Evolutionary conservation across 2,329 filamentous ascomycete genomes (phyloP).

Genomic region (Xylariaceae sp.): DNA sequence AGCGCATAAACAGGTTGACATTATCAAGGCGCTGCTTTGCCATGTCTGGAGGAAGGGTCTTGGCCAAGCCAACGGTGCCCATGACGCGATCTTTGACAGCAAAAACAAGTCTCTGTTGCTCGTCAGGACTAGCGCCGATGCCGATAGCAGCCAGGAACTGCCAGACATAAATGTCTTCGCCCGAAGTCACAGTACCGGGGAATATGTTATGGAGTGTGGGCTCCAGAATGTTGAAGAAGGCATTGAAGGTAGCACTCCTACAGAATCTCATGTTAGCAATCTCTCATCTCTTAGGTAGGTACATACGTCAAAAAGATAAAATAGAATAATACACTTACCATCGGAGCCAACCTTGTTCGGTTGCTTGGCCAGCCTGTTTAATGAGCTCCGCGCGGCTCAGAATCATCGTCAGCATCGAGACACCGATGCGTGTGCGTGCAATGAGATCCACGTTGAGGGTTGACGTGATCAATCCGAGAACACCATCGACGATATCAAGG

Average conservation of each 20-base stretch:
- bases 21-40: constrained; percentile 77
- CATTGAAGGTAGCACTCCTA: constrained; percentile 73
- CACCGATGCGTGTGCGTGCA: constrained; percentile 78
- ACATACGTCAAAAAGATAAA: not conserved
- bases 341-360: constrained; percentile 69
- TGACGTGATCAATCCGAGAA: constrained; percentile 76
- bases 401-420: constrained; percentile 88
- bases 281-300: not conserved
- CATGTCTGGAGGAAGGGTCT: constrained; percentile 84
- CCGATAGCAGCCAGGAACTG: constrained; percentile 94
- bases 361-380: constrained; percentile 69
- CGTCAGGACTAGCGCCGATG: constrained; percentile 85
- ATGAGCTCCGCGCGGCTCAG: constrained; percentile 90
- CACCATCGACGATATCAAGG: constrained; percentile 82
- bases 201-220: constrained; percentile 80
- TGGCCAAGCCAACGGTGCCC: constrained; percentile 84
- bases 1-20: constrained; percentile 97
- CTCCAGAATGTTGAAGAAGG: constrained; percentile 82
- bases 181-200: constrained; percentile 81
- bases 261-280: constrained; percentile 5
- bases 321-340: constrained; percentile 51
- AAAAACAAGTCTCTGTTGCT: constrained; percentile 89
- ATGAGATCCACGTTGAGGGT: constrained; percentile 80
- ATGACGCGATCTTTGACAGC: constrained; percentile 97
- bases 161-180: constrained; percentile 96